Evolutionary conservation across 148 eudicot genomes (phyloP).

Genomic region (Rhododendron vialii): DNA sequence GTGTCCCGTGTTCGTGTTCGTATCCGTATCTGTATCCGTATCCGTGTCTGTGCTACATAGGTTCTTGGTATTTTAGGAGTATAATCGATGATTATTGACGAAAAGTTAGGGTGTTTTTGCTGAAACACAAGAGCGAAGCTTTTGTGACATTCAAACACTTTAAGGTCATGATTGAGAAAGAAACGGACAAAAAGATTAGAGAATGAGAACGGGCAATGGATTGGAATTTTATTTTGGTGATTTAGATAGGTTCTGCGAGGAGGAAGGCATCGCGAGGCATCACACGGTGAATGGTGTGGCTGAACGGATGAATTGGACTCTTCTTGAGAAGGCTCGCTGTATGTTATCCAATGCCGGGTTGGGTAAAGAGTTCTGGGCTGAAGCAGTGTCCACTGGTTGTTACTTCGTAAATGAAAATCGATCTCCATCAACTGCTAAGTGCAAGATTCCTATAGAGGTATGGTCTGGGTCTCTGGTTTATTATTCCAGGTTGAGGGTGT

Average conservation of each 20-base stretch:
- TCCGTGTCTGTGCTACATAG: neutral
- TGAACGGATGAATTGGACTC: conserved; percentile 2
- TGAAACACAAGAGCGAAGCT: conserved; percentile 1
- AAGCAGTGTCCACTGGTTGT: neutral
- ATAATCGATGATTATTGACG: conserved; percentile 16
- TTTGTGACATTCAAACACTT: neutral
- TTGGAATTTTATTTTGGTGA: neutral
- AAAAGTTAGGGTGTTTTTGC: neutral
- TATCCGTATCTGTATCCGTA: too few species aligned
- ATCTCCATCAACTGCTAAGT: neutral
- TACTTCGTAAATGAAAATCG: neutral
- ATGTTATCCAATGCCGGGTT: conserved; percentile 3
- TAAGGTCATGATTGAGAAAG: conserved; percentile 14
- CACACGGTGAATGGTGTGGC: neutral
- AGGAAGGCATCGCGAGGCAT: neutral
- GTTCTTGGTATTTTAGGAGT: neutral
- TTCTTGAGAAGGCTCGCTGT: neutral
- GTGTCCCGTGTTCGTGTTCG: too few species aligned
- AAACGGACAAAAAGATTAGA: neutral
- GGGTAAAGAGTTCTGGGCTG: neutral
- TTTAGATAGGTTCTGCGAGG: neutral
- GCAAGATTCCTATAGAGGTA: neutral
- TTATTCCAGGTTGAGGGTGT: neutral
- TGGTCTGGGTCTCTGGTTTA: neutral
- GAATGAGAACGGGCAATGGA: conserved; percentile 4